phyloP scores from a whole-genome alignment of 805 yeast species.

The Kodamaea fukazawae region DNA sequence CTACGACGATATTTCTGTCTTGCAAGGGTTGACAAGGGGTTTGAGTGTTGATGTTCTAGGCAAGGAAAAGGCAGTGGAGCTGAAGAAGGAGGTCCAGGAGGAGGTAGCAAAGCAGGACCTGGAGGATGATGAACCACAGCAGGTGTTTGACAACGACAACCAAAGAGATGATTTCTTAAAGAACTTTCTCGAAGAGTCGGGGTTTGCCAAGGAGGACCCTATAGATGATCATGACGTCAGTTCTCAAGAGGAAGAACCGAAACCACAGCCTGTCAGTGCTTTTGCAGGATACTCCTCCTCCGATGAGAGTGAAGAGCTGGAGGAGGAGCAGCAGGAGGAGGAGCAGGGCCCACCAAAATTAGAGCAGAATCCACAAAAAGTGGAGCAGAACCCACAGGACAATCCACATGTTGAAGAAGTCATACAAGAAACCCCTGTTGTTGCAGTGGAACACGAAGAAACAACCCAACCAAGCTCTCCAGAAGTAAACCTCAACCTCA shows the following conservation, averaged over 20 bases:
- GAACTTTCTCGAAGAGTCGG: not conserved
- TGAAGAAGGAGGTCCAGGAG: slow-evolving; percentile 5
- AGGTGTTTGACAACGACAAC: not conserved
- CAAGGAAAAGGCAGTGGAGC: slow-evolving; percentile 7
- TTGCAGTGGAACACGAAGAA: too few relatives aligned
- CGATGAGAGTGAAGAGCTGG: slow-evolving; percentile 6
- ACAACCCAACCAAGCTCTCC: too few relatives aligned
- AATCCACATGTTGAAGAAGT: too few relatives aligned
- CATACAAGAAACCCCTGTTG: too few relatives aligned
- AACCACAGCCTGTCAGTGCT: too few relatives aligned
- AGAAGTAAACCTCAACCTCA: too few relatives aligned
- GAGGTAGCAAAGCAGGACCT: slow-evolving; percentile 9
- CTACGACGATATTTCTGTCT: slow-evolving; percentile 27
- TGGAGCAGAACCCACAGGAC: too few relatives aligned
- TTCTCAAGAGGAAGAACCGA: too few relatives aligned
- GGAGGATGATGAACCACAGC: slow-evolving; percentile 13
- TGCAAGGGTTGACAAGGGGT: slow-evolving; percentile 23
- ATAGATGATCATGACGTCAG: too few relatives aligned
- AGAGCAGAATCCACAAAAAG: too few relatives aligned
- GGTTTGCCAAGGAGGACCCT: not conserved
- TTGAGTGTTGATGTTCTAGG: slow-evolving; percentile 8
- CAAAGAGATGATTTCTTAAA: not conserved
- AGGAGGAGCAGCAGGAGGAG: slow-evolving; percentile 3
- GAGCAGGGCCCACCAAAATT: too few relatives aligned
- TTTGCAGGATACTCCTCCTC: not conserved